Conservation (phyloP, 2,329 filamentous ascomycete species). For the Falciphora oryzae region DNA sequence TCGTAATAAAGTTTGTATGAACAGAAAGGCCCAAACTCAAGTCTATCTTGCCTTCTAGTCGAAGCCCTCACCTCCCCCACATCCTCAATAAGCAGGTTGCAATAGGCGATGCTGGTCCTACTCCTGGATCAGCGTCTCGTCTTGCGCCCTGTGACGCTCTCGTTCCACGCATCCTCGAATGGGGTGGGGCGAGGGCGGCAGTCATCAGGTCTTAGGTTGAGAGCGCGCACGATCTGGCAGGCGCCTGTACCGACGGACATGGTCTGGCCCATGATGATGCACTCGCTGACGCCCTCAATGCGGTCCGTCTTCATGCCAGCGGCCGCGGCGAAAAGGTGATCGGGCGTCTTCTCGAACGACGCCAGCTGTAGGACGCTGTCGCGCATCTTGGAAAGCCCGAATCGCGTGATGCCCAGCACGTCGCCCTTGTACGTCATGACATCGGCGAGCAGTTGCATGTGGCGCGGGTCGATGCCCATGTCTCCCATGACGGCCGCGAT, state of each 20-base stretch:
- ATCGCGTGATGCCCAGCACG: conserved; percentile 91
- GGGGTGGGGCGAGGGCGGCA: conserved; percentile 53
- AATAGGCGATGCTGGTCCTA: neutral
- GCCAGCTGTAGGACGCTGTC: conserved; percentile 91
- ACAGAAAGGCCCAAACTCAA: neutral
- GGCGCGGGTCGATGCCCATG: conserved; percentile 94
- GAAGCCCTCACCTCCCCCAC: no score
- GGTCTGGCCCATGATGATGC: conserved; percentile 97
- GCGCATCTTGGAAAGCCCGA: conserved; percentile 93
- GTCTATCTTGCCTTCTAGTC: neutral
- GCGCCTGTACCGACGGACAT: conserved; percentile 88
- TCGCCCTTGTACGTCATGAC: conserved; percentile 99
- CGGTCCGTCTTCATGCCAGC: conserved; percentile 85
- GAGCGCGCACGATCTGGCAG: conserved; percentile 77
- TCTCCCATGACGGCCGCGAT: conserved; percentile 84
- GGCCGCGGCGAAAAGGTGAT: conserved; percentile 93
- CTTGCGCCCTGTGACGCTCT: conserved; percentile 19
- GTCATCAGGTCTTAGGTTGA: conserved; percentile 60
- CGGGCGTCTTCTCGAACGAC: conserved; percentile 95
- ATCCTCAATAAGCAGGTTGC: neutral
- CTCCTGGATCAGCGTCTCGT: neutral
- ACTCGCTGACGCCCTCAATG: conserved; percentile 91
- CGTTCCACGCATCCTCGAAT: conserved; percentile 65
- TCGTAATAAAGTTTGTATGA: neutral
- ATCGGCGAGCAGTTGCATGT: conserved; percentile 95